Evolutionary conservation across 768 basidiomycete species (phyloP).

Genomic region (Hypholoma sublateritium): DNA sequence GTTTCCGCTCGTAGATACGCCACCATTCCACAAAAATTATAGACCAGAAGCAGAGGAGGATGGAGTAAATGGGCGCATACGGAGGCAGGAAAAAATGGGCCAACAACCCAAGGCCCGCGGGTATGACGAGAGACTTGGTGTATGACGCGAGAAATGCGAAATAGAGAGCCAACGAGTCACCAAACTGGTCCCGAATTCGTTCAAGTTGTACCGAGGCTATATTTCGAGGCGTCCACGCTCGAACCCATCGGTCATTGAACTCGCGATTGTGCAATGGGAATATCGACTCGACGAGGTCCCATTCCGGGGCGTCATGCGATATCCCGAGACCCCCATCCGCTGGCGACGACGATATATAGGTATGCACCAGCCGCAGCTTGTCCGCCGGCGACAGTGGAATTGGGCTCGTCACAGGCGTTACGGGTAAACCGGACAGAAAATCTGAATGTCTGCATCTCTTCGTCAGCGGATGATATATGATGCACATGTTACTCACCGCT

Average conservation of each 20-base stretch:
- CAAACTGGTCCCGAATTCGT: constrained; percentile 75
- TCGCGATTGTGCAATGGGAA: constrained; percentile 82
- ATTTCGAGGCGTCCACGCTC: constrained; percentile 67
- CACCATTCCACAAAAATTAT: constrained; percentile 89
- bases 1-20: constrained; percentile 80
- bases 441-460: constrained; percentile 57
- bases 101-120: constrained; percentile 65
- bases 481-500: constrained; percentile 52
- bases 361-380: constrained; percentile 76
- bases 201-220: constrained; percentile 66
- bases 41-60: constrained; percentile 79
- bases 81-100: constrained; percentile 71
- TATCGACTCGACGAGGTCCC: constrained; percentile 80
- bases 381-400: constrained; percentile 66
- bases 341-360: constrained; percentile 65
- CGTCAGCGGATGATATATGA: neutral
- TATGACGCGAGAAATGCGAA: constrained; percentile 88
- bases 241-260: constrained; percentile 81
- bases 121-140: constrained; percentile 75
- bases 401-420: constrained; percentile 43
- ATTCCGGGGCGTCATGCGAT: constrained; percentile 65
- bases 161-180: constrained; percentile 82
- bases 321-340: constrained; percentile 87
- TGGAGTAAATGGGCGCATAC: constrained; percentile 78
- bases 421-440: constrained; percentile 73